A percentile compares a stretch with the other conserved stretches of the same genome.
phyloP scores from a whole-genome alignment of 176 grass and related monocot genomes.

The Triticum urartu region DNA sequence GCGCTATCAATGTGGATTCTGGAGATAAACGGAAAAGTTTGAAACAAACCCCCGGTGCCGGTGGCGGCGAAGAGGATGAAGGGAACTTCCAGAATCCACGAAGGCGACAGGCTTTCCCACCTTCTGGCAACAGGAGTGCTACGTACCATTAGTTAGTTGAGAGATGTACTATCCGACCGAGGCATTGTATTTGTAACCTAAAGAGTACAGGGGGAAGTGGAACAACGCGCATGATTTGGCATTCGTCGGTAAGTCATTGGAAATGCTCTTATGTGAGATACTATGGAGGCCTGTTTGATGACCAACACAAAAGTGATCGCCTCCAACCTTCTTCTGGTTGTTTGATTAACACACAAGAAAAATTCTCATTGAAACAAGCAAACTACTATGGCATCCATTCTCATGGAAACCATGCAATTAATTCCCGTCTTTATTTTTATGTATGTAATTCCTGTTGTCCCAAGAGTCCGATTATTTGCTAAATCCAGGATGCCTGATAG shows the following conservation, averaged over 20 bases:
- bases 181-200: too few relatives aligned
- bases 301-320: neutral
- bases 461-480: neutral
- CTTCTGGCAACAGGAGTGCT: slow-evolving; percentile 75
- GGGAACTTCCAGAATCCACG: slow-evolving; percentile 52
- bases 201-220: too few relatives aligned
- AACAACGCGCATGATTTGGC: too few relatives aligned
- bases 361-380: too few relatives aligned
- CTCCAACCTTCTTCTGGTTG: too few relatives aligned
- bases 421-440: neutral
- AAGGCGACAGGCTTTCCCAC: slow-evolving; percentile 74
- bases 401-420: neutral
- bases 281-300: neutral
- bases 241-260: neutral
- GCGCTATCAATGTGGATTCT: slow-evolving; percentile 40
- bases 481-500: neutral
- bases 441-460: neutral
- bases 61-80: slow-evolving; percentile 25
- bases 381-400: neutral
- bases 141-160: slow-evolving; percentile 50
- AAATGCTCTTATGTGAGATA: neutral
- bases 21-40: slow-evolving; percentile 14
- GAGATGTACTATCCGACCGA: neutral
- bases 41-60: neutral
- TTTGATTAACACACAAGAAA: too few relatives aligned